A percentile compares a stretch with the other conserved stretches of the same genome.
These are phyloP conservation scores for Scheffersomyces illinoinensis DNA, from an alignment of 1,139 yeast genomes.

Conservation along the genomic window DNA sequence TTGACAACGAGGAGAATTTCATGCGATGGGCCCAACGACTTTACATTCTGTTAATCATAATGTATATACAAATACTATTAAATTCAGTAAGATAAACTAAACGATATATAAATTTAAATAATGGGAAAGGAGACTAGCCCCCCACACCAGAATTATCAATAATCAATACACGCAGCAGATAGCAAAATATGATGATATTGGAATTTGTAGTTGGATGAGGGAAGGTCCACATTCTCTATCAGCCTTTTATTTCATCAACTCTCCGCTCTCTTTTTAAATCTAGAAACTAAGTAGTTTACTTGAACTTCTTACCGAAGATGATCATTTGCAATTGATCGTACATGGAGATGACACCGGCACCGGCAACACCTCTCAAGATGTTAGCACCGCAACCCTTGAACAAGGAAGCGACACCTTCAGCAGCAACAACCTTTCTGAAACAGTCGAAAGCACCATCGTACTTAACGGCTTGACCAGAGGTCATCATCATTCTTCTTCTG, in stretches of 20 bases:
- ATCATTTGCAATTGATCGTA: constrained; percentile 55
- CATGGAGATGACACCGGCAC: constrained; percentile 57
- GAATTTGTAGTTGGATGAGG: neutral
- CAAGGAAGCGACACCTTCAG: constrained; percentile 52
- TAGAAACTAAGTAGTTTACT: constrained; percentile 18
- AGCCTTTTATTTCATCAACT: neutral
- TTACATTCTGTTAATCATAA: neutral
- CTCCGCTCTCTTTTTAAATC: neutral
- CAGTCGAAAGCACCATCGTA: constrained; percentile 54
- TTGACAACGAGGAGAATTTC: neutral
- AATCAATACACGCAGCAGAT: neutral
- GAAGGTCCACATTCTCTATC: neutral
- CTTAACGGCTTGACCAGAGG: constrained; percentile 57
- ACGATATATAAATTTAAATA: neutral
- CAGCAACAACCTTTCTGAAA: constrained; percentile 50
- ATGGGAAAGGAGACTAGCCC: neutral
- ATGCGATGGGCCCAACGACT: neutral
- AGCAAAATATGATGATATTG: neutral
- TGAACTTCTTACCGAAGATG: constrained; percentile 51
- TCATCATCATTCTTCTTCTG: constrained; percentile 61
- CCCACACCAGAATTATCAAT: neutral
- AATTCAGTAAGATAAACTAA: neutral
- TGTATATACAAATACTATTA: neutral
- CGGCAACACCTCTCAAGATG: constrained; percentile 60
- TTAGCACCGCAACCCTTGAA: constrained; percentile 60